Percentiles rank a stretch among this genome's conserved stretches.
Conservation (phyloP, 345 rosid genomes). For the Geranium rotundifolium region DNA sequence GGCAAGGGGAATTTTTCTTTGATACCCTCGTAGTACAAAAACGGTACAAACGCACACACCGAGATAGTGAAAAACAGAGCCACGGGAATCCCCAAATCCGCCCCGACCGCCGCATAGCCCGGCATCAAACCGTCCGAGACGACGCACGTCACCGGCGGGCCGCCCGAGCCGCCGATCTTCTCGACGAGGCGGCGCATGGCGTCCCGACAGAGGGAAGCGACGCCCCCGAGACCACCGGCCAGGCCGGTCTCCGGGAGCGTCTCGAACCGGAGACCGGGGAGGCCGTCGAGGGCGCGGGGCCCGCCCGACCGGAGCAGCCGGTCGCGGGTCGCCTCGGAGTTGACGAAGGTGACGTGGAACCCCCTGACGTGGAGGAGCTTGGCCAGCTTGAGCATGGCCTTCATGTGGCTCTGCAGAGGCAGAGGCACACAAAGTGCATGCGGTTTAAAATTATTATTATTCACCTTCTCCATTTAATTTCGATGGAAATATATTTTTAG, state of each 20-base stretch:
- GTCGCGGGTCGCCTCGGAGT: no score
- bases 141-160: conserved; percentile 16
- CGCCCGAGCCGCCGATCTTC: conserved; percentile 7
- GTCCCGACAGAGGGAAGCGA: conserved; percentile 9
- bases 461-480: no score
- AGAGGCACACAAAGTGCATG: no score
- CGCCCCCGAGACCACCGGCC: conserved; percentile 10
- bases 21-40: conserved; percentile 12
- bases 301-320: conserved; percentile 22
- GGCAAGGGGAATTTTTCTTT: conserved; percentile 18
- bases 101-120: conserved; percentile 12
- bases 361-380: no score
- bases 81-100: conserved; percentile 16
- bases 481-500: no score
- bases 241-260: conserved; percentile 27
- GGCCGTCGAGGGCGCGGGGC: conserved; percentile 11
- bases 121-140: conserved; percentile 24
- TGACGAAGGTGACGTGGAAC: no score
- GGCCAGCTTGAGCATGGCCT: no score
- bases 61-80: conserved; percentile 19
- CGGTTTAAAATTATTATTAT: no score
- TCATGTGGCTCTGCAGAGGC: no score
- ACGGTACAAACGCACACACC: conserved; percentile 16
- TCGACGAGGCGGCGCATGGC: conserved; percentile 11
- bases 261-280: conserved; percentile 22